These are phyloP conservation scores for Calvatia gigantea DNA, from an alignment of 768 basidiomycete genomes.

Conservation along the genomic window DNA sequence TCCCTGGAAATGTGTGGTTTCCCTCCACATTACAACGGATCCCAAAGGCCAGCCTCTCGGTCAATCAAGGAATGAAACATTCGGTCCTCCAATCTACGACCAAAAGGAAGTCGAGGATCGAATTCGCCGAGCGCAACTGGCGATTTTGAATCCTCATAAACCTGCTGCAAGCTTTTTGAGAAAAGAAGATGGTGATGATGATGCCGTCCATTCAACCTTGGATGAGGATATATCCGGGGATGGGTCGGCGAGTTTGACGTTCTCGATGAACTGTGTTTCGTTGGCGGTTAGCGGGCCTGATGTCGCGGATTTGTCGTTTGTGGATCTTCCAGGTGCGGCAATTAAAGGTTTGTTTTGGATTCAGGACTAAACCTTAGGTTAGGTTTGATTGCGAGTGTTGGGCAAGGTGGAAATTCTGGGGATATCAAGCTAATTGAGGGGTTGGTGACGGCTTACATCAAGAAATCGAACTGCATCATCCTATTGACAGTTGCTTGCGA, in stretches of 20 bases:
- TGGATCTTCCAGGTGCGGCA: constrained; percentile 52
- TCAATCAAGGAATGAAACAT: constrained; percentile 34
- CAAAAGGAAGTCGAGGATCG: constrained; percentile 60
- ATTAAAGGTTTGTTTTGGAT: not conserved
- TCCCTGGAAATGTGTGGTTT: constrained; percentile 50
- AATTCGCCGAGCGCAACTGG: constrained; percentile 61
- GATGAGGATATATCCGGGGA: constrained; percentile 7
- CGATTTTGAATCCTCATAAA: constrained; percentile 57
- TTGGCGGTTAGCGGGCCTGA: constrained; percentile 56
- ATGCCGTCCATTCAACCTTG: too few relatives aligned
- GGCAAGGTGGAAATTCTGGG: constrained; percentile 31
- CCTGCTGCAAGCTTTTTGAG: constrained; percentile 33
- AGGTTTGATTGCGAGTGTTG: constrained; percentile 8
- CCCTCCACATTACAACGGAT: constrained; percentile 42
- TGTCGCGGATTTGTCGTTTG: constrained; percentile 62
- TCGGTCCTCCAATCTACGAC: constrained; percentile 46
- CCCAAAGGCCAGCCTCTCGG: constrained; percentile 32
- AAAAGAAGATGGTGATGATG: constrained; percentile 29
- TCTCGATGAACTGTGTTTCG: constrained; percentile 56
- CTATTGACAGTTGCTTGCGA: constrained; percentile 62
- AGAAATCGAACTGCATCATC: constrained; percentile 57
- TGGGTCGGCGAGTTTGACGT: constrained; percentile 23
- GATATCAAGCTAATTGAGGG: constrained; percentile 63
- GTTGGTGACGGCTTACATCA: constrained; percentile 58
- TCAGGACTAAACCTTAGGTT: not conserved